These are phyloP conservation scores for Xylogone sp. DNA, from an alignment of 2,329 filamentous ascomycete genomes.

Conservation along the genomic window DNA sequence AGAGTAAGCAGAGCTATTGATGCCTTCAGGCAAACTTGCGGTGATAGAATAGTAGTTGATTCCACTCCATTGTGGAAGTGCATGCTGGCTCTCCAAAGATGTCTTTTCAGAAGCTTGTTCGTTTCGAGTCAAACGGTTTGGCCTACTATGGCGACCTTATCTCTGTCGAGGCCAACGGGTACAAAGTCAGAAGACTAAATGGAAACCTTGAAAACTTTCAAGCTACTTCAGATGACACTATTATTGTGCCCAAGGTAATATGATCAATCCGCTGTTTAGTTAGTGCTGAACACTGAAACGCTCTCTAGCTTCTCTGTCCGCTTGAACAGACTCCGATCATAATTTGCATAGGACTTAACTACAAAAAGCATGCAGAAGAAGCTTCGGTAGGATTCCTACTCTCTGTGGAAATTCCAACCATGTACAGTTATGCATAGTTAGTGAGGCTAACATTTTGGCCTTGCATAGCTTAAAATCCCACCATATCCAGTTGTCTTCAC, in stretches of 20 bases:
- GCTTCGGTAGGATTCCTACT: background rate
- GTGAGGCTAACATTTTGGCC: background rate
- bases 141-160: background rate
- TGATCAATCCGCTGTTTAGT: background rate
- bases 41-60: too few species aligned
- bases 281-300: background rate
- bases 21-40: too few species aligned
- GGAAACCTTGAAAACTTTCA: background rate
- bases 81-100: too few species aligned
- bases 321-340: slow-evolving; percentile 38
- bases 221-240: background rate
- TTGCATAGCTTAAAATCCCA: slow-evolving; percentile 26
- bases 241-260: background rate
- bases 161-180: background rate
- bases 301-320: background rate
- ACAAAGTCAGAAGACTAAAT: background rate
- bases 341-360: slow-evolving; percentile 56
- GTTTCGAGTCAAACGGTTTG: background rate
- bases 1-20: too few species aligned
- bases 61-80: too few species aligned
- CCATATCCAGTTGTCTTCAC: slow-evolving; percentile 47
- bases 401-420: too few species aligned
- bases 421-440: too few species aligned
- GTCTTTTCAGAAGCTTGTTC: background rate
- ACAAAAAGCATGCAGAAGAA: slow-evolving; percentile 43